phyloP scores from a whole-genome alignment of 2,329 filamentous ascomycete species.

The Colletotrichum limetticola region DNA sequence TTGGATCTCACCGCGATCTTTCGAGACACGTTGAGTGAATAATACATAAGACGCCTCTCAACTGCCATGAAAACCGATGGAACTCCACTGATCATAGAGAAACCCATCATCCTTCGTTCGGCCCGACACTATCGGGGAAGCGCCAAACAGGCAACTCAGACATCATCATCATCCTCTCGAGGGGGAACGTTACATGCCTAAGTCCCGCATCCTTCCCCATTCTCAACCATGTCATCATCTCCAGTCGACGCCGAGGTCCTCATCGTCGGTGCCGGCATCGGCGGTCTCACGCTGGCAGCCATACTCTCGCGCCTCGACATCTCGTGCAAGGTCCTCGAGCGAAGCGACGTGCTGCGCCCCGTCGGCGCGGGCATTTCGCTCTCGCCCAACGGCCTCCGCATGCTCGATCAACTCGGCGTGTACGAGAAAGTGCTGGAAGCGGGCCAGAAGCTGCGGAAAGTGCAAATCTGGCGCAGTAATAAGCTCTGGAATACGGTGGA shows the following conservation, averaged over 20 bases:
- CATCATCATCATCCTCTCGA: background rate
- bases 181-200: background rate
- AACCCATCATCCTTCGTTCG: background rate
- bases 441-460: background rate
- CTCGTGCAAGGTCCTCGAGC: conserved; percentile 35
- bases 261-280: conserved; percentile 37
- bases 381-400: conserved; percentile 34
- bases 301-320: conserved; percentile 34
- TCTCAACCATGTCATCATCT: background rate
- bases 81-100: background rate
- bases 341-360: conserved; percentile 26
- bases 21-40: background rate
- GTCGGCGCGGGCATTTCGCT: conserved; percentile 37
- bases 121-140: background rate
- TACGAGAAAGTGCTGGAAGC: conserved; percentile 12
- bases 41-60: background rate
- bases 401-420: conserved; percentile 36
- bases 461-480: background rate
- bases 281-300: conserved; percentile 36
- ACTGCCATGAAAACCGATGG: background rate
- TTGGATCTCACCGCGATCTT: background rate
- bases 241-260: conserved; percentile 26
- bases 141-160: background rate
- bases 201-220: background rate
- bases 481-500: background rate